These are phyloP conservation scores for Phytophthora idaei DNA, from an alignment of 352 stramenopile species.

Conservation along the genomic window DNA sequence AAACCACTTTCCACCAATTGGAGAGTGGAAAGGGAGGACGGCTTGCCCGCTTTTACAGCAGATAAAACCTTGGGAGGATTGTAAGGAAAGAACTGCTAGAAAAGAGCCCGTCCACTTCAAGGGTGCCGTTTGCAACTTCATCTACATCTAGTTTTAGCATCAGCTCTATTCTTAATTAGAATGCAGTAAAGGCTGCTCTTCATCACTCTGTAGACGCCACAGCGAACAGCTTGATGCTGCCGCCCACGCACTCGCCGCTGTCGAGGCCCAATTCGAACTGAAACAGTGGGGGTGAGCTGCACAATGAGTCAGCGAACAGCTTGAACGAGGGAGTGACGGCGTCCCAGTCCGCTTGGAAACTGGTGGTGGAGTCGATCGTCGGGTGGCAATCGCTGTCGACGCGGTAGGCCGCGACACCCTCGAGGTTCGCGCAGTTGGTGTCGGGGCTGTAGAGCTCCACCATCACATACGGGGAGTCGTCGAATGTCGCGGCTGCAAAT, in stretches of 20 bases:
- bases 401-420: constrained; percentile 29
- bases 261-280: constrained; percentile 14
- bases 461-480: constrained; percentile 15
- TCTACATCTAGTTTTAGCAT: background rate
- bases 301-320: constrained; percentile 23
- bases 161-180: background rate
- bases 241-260: constrained; percentile 19
- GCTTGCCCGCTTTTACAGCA: background rate
- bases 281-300: constrained; percentile 14
- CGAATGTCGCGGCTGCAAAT: constrained; percentile 14
- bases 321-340: constrained; percentile 16
- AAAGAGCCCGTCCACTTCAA: constrained; percentile 28
- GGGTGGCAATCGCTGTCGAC: constrained; percentile 29
- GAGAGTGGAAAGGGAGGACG: background rate
- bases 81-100: constrained; percentile 10
- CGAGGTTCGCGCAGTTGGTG: constrained; percentile 20
- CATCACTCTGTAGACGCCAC: background rate
- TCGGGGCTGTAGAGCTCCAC: constrained; percentile 23
- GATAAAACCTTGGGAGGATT: constrained; percentile 29
- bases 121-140: too few relatives aligned
- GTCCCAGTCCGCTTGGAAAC: constrained; percentile 25
- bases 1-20: constrained; percentile 20
- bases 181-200: background rate
- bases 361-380: constrained; percentile 26
- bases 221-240: constrained; percentile 27